Evolutionary conservation across 768 basidiomycete genomes (phyloP).

Genomic region (Boletus speciosus): DNA sequence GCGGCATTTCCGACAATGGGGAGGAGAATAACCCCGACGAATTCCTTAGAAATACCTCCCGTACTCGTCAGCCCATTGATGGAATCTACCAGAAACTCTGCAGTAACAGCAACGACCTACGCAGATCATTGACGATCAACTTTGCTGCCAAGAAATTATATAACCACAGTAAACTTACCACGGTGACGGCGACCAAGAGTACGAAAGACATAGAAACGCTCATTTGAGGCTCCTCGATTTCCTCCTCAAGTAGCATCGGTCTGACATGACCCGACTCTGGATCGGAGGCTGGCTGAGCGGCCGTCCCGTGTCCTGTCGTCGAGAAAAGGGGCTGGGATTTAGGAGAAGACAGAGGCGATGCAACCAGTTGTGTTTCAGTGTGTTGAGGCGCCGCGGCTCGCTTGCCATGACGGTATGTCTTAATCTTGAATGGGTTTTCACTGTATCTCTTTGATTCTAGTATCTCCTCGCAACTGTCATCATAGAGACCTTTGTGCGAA

Average conservation of each 20-base stretch:
- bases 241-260: slow-evolving; percentile 15
- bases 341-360: slow-evolving; percentile 11
- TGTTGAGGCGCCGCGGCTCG: background rate
- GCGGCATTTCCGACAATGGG: slow-evolving; percentile 93
- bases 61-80: slow-evolving; percentile 66
- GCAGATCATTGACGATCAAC: background rate
- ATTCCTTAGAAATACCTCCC: slow-evolving; percentile 66
- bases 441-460: slow-evolving; percentile 39
- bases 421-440: slow-evolving; percentile 36
- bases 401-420: slow-evolving; percentile 17
- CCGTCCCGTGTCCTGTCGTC: background rate
- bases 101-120: slow-evolving; percentile 54
- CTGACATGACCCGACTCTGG: slow-evolving; percentile 6
- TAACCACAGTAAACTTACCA: slow-evolving; percentile 39
- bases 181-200: slow-evolving; percentile 56
- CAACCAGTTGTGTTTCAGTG: slow-evolving; percentile 3
- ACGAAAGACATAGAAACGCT: slow-evolving; percentile 52
- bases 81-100: slow-evolving; percentile 72
- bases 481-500: slow-evolving; percentile 73
- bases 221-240: slow-evolving; percentile 46
- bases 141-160: background rate
- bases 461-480: slow-evolving; percentile 39
- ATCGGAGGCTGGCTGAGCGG: slow-evolving; percentile 1
- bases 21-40: slow-evolving; percentile 82
- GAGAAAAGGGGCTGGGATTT: background rate